Evolutionary conservation across 176 grass and related monocot genomes (phyloP), one percentile per base, ranked within the genome.

Genomic region (Lolium rigidum): DNA sequence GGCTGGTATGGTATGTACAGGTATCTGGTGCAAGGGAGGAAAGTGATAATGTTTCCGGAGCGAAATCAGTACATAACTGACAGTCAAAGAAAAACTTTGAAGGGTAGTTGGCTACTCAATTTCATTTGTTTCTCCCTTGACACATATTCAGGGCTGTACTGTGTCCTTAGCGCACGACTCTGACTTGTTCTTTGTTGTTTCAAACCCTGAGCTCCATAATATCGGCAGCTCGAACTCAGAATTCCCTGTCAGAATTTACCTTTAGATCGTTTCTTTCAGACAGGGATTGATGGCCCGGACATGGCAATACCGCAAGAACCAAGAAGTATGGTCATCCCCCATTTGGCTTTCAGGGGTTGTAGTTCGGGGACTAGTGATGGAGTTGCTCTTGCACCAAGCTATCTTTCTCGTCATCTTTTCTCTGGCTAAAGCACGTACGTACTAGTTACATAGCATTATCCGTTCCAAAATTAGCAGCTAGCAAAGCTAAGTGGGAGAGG

Each of bases 11-110:
- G 54, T 15, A 15, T 35, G 37, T 24, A 20, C 70, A 57, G 25
- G 74, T 14, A 14, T 48, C 48, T 31, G 10, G 61, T 64, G 24
- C 61, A 64, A 15, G 61, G 22, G 37, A 44, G 48, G 60, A 44
- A 15, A 37, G 61, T 11, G 61, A 7, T 31, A 18, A 3, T 55
- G 21, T 70, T 43, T 78, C 18, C 9, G 28, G 54, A 3, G 7
- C 17, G 41, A 44, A 57, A 49, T 18, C 44, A 28, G 16, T 13
- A 15, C 11, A 24, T 35, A 83, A 18, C 80, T 78, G 77, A 82
- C 25, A 71, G 80, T 83, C 86, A 52, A 83, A 2, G 49, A 8
- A 77, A 82, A 77, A 24, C 17, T 35, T 35, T 69, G 37, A 88
- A 57, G 21, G 63, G 47, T 69, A 77, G 58, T 21, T 87, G 58